Evolutionary conservation across 1,284 basidiomycete species (phyloP).

Genomic region (Irpex lacteus): DNA sequence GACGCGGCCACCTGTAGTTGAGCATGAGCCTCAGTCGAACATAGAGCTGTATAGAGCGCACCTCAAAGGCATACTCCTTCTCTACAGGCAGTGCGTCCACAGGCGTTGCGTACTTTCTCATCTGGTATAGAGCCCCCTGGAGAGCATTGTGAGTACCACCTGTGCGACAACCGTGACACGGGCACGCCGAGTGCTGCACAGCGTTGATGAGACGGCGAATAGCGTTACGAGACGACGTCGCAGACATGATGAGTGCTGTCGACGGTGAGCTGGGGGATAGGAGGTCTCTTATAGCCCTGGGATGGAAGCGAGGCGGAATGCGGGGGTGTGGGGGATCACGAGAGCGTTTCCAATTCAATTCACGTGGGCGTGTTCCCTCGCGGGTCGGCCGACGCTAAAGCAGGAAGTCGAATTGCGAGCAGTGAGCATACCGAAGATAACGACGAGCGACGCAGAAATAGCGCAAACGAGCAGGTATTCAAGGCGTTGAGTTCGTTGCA

Average conservation of each 20-base stretch:
- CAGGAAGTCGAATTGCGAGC: background rate
- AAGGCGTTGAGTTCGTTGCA: background rate
- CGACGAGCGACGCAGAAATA: background rate
- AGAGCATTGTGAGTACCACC: slow-evolving; percentile 39
- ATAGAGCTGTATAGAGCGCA: slow-evolving; percentile 29
- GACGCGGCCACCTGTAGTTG: slow-evolving; percentile 80
- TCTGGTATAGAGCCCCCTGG: slow-evolving; percentile 49
- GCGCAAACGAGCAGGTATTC: background rate
- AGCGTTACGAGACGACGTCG: slow-evolving; percentile 48
- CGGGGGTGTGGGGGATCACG: slow-evolving; percentile 20
- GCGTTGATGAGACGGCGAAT: slow-evolving; percentile 71
- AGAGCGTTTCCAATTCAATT: slow-evolving; percentile 8
- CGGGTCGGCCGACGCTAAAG: background rate
- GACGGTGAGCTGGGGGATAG: slow-evolving; percentile 2
- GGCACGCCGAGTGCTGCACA: slow-evolving; percentile 70
- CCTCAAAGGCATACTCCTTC: slow-evolving; percentile 97
- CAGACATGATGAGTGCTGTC: slow-evolving; percentile 40
- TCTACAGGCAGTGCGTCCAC: slow-evolving; percentile 58
- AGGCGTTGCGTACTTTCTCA: slow-evolving; percentile 82
- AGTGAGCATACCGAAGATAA: background rate
- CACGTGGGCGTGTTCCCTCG: slow-evolving; percentile 8
- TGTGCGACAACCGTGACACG: slow-evolving; percentile 67
- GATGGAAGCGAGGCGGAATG: slow-evolving; percentile 8
- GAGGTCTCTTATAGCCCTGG: slow-evolving; percentile 5
- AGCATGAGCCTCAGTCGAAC: background rate